These are phyloP conservation scores for Auricularia sp. DNA, from an alignment of 768 basidiomycete species.

Conservation along the genomic window DNA sequence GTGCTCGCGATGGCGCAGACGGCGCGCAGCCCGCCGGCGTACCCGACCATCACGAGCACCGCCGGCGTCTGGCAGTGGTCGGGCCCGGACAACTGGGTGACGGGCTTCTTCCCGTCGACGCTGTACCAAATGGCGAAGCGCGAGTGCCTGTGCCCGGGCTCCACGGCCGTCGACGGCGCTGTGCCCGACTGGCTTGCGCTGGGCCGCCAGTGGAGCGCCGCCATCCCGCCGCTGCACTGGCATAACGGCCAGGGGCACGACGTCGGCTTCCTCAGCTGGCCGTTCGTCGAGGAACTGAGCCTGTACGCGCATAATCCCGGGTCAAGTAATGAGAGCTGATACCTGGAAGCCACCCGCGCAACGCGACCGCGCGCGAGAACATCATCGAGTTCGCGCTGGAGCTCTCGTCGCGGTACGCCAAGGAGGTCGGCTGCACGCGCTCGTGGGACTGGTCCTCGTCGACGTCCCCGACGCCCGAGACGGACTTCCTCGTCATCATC, in stretches of 20 bases:
- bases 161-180: conserved; percentile 28
- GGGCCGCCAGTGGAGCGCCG: conserved; percentile 9
- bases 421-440: conserved; percentile 11
- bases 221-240: conserved; percentile 6
- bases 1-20: conserved; percentile 43
- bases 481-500: conserved; percentile 11
- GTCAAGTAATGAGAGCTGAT: not conserved
- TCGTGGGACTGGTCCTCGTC: conserved; percentile 12
- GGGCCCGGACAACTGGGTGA: conserved; percentile 36
- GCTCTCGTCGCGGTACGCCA: conserved; percentile 10
- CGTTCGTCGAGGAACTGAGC: conserved; percentile 10
- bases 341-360: conserved; percentile 8
- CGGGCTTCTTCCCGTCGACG: conserved; percentile 56
- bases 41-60: conserved; percentile 49
- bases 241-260: conserved; percentile 9
- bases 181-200: conserved; percentile 5
- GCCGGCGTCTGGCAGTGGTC: not conserved
- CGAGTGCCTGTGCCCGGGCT: conserved; percentile 34
- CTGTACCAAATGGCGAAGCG: conserved; percentile 52
- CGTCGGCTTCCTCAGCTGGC: conserved; percentile 12
- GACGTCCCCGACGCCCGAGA: not conserved
- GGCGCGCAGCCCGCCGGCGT: conserved; percentile 33
- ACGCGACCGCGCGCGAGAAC: conserved; percentile 6
- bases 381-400: conserved; percentile 10
- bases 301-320: conserved; percentile 1